Percentiles rank a stretch among this genome's conserved stretches.
These are phyloP conservation scores for Rubroboletus pulcherrimus DNA, from an alignment of 768 basidiomycete species.

Conservation along the genomic window DNA sequence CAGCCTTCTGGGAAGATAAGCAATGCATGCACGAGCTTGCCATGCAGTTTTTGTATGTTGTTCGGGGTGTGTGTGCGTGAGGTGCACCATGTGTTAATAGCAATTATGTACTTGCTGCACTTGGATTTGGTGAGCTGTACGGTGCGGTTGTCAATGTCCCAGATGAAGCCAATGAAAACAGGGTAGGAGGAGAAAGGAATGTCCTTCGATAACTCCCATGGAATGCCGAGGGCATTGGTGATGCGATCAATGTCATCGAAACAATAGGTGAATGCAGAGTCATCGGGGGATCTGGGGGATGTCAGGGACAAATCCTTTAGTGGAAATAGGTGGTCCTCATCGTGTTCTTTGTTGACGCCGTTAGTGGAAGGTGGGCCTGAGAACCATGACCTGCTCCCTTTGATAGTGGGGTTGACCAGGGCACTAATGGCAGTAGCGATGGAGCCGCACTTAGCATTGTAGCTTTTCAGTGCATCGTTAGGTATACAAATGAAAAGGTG, in stretches of 20 bases:
- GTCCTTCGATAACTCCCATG: neutral
- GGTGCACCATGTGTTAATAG: neutral
- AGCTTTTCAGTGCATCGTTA: too few relatives aligned
- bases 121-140: neutral
- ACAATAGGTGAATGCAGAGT: neutral
- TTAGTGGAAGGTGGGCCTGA: fast-evolving
- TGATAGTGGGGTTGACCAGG: too few relatives aligned
- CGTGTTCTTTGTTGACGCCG: fast-evolving
- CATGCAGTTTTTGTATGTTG: too few relatives aligned
- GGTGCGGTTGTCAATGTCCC: fast-evolving
- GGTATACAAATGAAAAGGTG: too few relatives aligned
- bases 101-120: fast-evolving
- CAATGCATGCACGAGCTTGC: fast-evolving
- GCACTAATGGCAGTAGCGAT: too few relatives aligned
- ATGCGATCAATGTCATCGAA: neutral
- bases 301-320: fast-evolving
- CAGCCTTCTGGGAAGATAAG: neutral
- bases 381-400: too few relatives aligned
- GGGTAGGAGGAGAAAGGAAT: neutral
- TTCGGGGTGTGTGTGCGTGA: too few relatives aligned
- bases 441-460: neutral
- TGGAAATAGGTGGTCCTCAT: neutral
- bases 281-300: fast-evolving
- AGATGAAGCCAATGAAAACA: neutral
- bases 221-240: neutral